phyloP scores from a whole-genome alignment of 345 rosid species.

The Arabidopsis thaliana region TAIR10.1 NC_003070.9:6612501-6613000 shows the following conservation, averaged over 20 bases:
- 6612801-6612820: conserved; percentile 42
- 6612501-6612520: conserved; percentile 4
- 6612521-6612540: not conserved
- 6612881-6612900: conserved; percentile 5
- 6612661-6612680: conserved; percentile 28
- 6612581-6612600: not conserved
- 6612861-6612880: not conserved
- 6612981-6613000: conserved; percentile 94
- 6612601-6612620: not conserved
- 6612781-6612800: conserved; percentile 8
- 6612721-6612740: conserved; percentile 43
- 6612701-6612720: conserved; percentile 37
- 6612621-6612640: not conserved
- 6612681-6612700: conserved; percentile 38
- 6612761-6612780: not conserved
- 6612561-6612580: not conserved
- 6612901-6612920: conserved; percentile 9
- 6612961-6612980: conserved; percentile 84
- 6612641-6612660: not conserved
- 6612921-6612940: conserved; percentile 2
- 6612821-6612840: conserved; percentile 40
- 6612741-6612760: not conserved
- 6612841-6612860: conserved; percentile 23
- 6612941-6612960: conserved; percentile 62
- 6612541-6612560: not conserved